phyloP scores from a whole-genome alignment of 2,329 filamentous ascomycete species.

The Penicillium fuscoglaucum region DNA sequence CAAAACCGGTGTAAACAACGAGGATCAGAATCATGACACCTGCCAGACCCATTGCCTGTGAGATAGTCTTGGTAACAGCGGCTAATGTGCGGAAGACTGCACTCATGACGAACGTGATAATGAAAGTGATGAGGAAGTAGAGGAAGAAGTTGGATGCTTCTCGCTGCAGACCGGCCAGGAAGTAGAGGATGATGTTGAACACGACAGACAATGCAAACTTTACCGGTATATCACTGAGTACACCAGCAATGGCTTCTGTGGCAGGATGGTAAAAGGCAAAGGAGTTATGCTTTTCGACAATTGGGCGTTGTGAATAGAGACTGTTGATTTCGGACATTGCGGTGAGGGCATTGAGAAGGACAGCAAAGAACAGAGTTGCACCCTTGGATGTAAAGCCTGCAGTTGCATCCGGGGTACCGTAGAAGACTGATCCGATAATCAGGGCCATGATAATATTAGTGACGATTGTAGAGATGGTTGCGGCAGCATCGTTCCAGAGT shows the following conservation, averaged over 20 bases:
- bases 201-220: constrained; percentile 69
- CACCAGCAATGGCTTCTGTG: constrained; percentile 17
- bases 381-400: constrained; percentile 73
- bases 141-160: constrained; percentile 79
- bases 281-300: constrained; percentile 33
- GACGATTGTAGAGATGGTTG: constrained; percentile 63
- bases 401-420: constrained; percentile 65
- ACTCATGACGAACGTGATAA: constrained; percentile 73
- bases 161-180: constrained; percentile 76
- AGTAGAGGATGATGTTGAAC: constrained; percentile 81
- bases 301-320: constrained; percentile 27
- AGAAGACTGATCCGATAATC: constrained; percentile 78
- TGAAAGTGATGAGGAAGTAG: constrained; percentile 75
- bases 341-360: constrained; percentile 79
- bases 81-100: constrained; percentile 81
- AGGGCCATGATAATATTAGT: constrained; percentile 73
- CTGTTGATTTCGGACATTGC: constrained; percentile 45
- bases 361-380: constrained; percentile 79
- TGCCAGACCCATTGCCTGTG: constrained; percentile 57
- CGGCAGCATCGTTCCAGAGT: constrained; percentile 69
- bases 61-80: constrained; percentile 67
- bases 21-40: constrained; percentile 48
- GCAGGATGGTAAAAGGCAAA: constrained; percentile 34
- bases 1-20: constrained; percentile 53
- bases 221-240: constrained; percentile 59